Evolutionary conservation across 352 stramenopile genomes (phyloP), one percentile per base, ranked within the genome.

Genomic region (Globisporangium carolinianum): DNA sequence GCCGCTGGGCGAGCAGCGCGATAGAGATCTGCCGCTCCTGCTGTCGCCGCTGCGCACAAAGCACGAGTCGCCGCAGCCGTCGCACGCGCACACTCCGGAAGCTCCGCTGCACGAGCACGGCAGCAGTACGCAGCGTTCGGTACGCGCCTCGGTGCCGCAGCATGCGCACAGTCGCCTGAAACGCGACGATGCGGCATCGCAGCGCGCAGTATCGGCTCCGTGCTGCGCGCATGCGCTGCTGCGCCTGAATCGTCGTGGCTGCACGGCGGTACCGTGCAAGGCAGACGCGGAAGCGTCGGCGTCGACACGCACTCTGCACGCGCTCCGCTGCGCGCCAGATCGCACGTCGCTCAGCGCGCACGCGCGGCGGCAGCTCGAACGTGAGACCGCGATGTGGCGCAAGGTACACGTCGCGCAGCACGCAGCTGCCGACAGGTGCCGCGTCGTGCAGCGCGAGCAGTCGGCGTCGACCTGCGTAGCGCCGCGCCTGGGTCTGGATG

Each of bases 361-460:
- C 66, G 35, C 81, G 68, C 7, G 46, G 47, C 11, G 75, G 80
- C 53, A 91, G 71, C 1, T 55, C 50, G 54, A 85, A 91, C 0
- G 12, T 46, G 0, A 90, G 55, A n/a, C 71, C 8, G 17, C 65
- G 67, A 24, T 58, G 57, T 32, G 73, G 65, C 12, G 73, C 67
- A 1, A 94, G 68, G 49, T 73, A 84, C 9, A 90, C 65, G 62
- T 94, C 82, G 7, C 72, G 67, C 6, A 92, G 49, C 3, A 72
- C 53, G 4, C 60, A 67, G 47, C 63, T 72, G 18, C 67, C 73
- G 24, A 90, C 69, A 2, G 75, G 76, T 15, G 71, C 53, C 1
- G 56, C 61, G 6, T 77, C 67, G 47, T 92, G 76, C 11, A 78
- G 47, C 35, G 39, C 41, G 6, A 91, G 62, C 5, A 89, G 71